Evolutionary conservation across 768 basidiomycete species (phyloP).

Genomic region (Phylloporus sp.): DNA sequence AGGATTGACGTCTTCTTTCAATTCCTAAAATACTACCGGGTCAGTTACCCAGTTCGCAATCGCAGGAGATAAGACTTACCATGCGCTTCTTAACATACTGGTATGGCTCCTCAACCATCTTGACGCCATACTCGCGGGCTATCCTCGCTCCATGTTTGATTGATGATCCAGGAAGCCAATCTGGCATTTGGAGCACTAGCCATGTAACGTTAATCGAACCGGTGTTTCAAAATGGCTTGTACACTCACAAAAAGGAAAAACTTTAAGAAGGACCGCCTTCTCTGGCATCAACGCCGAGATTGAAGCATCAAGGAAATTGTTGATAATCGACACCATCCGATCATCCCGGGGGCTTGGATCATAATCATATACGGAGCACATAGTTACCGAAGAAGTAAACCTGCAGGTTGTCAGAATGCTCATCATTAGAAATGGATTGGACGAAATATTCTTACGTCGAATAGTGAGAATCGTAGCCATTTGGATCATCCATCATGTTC

Average conservation of each 20-base stretch:
- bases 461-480: constrained; percentile 6
- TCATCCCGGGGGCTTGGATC: constrained; percentile 14
- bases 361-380: constrained; percentile 18
- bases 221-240: too few species aligned
- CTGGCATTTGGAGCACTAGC: constrained; percentile 25
- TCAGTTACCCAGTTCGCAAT: not conserved
- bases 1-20: constrained; percentile 1
- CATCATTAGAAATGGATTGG: not conserved
- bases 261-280: constrained; percentile 10
- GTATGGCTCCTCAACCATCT: constrained; percentile 15
- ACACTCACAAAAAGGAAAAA: constrained; percentile 18
- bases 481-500: constrained; percentile 5
- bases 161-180: constrained; percentile 22
- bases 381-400: constrained; percentile 30
- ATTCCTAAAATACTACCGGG: not conserved
- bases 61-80: not conserved
- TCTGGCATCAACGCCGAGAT: constrained; percentile 7
- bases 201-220: not conserved
- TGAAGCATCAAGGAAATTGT: constrained; percentile 8
- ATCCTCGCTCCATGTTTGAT: constrained; percentile 12
- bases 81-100: constrained; percentile 7
- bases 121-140: constrained; percentile 3
- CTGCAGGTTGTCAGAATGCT: constrained; percentile 14
- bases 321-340: constrained; percentile 12
- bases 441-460: constrained; percentile 4